These are phyloP conservation scores for Aspergillus glaucus DNA, from an alignment of 2,329 filamentous ascomycete species.

Conservation along the genomic window DNA sequence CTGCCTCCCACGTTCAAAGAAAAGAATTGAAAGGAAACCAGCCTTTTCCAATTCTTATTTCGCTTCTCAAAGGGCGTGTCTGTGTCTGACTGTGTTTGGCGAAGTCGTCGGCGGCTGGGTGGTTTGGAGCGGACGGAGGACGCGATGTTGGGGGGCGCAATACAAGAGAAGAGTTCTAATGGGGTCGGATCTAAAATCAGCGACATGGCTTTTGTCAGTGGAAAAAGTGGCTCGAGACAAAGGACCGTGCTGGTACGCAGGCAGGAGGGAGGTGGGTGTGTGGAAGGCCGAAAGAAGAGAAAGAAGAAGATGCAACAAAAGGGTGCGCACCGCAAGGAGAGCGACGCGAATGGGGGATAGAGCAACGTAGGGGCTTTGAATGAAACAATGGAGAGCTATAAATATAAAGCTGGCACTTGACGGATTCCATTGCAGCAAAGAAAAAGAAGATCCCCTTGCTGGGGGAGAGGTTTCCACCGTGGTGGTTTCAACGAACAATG, in stretches of 20 bases:
- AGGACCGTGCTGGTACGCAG: background rate
- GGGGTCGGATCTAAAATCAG: slow-evolving; percentile 7
- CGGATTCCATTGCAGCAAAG: background rate
- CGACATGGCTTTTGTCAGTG: slow-evolving; percentile 9
- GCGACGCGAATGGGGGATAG: background rate
- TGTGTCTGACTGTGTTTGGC: background rate
- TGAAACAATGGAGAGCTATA: slow-evolving; percentile 5
- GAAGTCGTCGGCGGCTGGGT: background rate
- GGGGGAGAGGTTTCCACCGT: background rate
- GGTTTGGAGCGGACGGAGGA: background rate
- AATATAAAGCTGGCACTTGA: slow-evolving; percentile 8
- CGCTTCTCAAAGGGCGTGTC: slow-evolving; percentile 2
- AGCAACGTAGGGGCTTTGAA: slow-evolving; percentile 3
- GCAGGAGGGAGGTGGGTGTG: background rate
- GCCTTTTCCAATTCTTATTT: slow-evolving; percentile 14
- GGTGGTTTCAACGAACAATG: slow-evolving; percentile 9
- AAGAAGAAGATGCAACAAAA: background rate
- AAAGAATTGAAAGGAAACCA: slow-evolving; percentile 15
- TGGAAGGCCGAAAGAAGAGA: background rate
- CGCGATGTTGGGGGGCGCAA: background rate
- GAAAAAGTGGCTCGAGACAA: background rate
- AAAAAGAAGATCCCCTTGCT: background rate
- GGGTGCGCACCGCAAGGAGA: background rate
- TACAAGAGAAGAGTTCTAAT: slow-evolving; percentile 3
- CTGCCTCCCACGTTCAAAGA: too few relatives aligned